Base-by-base conservation (phyloP, 768 basidiomycete species). In the Dentipellis sp. region DNA sequence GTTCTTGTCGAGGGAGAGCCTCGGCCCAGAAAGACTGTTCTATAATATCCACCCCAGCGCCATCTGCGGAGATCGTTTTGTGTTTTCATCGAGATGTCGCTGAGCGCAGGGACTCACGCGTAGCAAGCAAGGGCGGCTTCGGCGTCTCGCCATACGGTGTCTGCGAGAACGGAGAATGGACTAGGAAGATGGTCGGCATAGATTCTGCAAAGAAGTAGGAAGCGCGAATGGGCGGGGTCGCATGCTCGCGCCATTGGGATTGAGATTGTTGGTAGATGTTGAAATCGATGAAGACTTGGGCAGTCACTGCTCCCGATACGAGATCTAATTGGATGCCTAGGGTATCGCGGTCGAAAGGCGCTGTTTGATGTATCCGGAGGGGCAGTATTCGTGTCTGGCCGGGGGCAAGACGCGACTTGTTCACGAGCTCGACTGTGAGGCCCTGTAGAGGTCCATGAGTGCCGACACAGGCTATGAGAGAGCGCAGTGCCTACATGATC, bases 11-110 rank as follows among this genome's bases (percentile, higher is more conserved):
- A 1, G 83, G 79, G 11, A 94, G 68, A 0, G 86, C 76, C 14
- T 82, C 75, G 0, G 71, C 65, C 88, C 88, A 93, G 57, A 85
- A 82, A 0, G 74, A 60, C 23, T 72, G 65, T 6, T 62, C 58
- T 39, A 82, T 57, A 8, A 90, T 77, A 58, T 93, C 85, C 4
- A 90, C 89, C 1, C 93, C 93, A 1, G 94, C 92, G 2, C 94
- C 94, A 67, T 95, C 89, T 91, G 59, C 42, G 40, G n/a, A 23
- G 45, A 37, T 34, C 16, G 2, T 29, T 12, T 49, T 21, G 16
- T 17, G 14, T 49, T 23, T 21, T 35, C 56, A 58, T 45, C 23
- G 8, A 37, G 6, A 37, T 10, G 38, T 29, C 35, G 3, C 11
- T 10, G 7, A 7, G 42, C 53, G 19, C 23, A 19, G 3, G 49